Base-by-base conservation (phyloP, 2,329 filamentous ascomycete genomes). In the Botrytis hyacinthi region DNA sequence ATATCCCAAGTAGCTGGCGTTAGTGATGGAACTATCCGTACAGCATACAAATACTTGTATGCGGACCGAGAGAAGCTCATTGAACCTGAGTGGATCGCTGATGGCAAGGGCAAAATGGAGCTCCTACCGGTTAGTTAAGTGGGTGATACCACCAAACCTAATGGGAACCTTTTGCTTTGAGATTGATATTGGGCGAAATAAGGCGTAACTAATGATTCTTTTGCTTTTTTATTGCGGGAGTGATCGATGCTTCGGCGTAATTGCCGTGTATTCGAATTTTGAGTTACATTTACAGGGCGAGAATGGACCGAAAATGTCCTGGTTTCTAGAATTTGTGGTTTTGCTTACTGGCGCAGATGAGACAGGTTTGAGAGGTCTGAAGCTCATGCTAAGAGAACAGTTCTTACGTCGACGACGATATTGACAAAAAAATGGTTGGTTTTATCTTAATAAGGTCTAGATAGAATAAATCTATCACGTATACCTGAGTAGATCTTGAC, bases 21-120 rank as follows among this genome's bases (percentile, higher is more conserved):
- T 42, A 98, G 94, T 81, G 97, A 99, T 80, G 95, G 96, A 72
- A 99, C 96, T 0, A 97, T 99, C 79, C 95, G 97, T 80, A 97
- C 93, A 40, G 95, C 95, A 0, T 99, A 98, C 86, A 96, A 96
- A 81, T 91, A 93, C 80, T 87, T 99, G 67, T 95, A 95, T 81
- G 86, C 87, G 29, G 90, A 92, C 67, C 89, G 90, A 69, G 90
- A 95, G 72, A 87, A 89, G 75, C 84, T 99, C 74, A 89, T 98
- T 79, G 90, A 92, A 77, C 85, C 89, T 70, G 89, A 92, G 74
- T 95, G 93, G 90, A 86, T 95, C 71, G 86, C 88, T 72, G 89
- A 91, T 74, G 92, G 92, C 73, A 87, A 88, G 79, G 93, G 91
- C 54, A 90, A 91, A 77, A 86, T 93, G 82, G 88, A 88, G 61